These are phyloP conservation scores for Mortierella sp. DNA, from an alignment of 371 early-diverging fungal species.

Conservation along the genomic window DNA sequence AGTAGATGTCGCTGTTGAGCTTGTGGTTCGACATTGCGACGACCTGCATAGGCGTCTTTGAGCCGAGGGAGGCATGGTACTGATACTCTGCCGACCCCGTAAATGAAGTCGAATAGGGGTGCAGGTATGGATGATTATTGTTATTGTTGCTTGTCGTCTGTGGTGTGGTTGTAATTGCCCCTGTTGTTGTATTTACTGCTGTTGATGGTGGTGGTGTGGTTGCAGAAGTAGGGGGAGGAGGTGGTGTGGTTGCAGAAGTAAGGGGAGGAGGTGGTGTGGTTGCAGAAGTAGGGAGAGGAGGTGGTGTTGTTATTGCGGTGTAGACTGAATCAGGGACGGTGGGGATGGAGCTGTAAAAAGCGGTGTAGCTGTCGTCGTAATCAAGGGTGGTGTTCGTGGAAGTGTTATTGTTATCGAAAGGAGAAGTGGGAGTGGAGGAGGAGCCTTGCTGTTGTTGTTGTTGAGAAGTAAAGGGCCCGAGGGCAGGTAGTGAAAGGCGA, in stretches of 20 bases:
- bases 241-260: not conserved
- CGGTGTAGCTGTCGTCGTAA: constrained; percentile 2
- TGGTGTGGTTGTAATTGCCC: too few species aligned
- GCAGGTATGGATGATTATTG: not conserved
- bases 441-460: not conserved
- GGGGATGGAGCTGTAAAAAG: constrained; percentile 10
- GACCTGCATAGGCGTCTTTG: constrained; percentile 20
- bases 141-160: not conserved
- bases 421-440: not conserved
- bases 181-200: not conserved
- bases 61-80: constrained; percentile 23
- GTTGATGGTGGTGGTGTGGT: not conserved
- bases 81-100: not conserved
- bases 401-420: not conserved
- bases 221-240: not conserved
- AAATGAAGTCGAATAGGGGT: not conserved
- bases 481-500: constrained; percentile 2
- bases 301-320: not conserved
- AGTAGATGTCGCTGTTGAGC: constrained; percentile 39
- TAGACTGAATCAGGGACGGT: not conserved
- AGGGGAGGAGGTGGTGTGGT: not conserved
- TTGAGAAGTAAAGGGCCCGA: not conserved
- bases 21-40: constrained; percentile 39
- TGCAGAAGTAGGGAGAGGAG: not conserved
- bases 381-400: not conserved